phyloP scores from a whole-genome alignment of 1,139 yeast genomes.

The Protomyces arabidopsidicola region DNA sequence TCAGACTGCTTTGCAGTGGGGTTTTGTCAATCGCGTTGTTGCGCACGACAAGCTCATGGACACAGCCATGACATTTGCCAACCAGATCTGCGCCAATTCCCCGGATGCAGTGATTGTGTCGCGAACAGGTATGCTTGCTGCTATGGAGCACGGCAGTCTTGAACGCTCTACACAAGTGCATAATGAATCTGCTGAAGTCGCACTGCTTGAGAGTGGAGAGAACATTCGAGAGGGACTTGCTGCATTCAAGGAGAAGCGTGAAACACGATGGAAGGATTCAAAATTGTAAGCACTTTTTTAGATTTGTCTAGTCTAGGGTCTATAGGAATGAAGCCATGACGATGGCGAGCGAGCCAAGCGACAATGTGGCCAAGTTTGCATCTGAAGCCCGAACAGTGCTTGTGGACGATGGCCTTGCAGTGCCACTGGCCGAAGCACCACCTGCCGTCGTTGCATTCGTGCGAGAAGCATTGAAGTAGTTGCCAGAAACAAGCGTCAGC shows the following conservation, averaged over 20 bases:
- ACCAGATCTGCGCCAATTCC: slow-evolving; percentile 35
- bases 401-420: neutral
- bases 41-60: slow-evolving; percentile 35
- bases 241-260: slow-evolving; percentile 37
- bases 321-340: neutral
- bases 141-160: slow-evolving; percentile 35
- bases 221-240: slow-evolving; percentile 35
- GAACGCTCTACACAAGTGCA: slow-evolving; percentile 34
- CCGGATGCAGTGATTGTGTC: slow-evolving; percentile 38
- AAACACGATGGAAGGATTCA: slow-evolving; percentile 35
- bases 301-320: neutral
- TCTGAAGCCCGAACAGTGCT: neutral
- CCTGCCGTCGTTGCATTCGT: neutral
- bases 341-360: neutral
- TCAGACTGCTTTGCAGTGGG: slow-evolving; percentile 37
- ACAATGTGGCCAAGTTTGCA: neutral
- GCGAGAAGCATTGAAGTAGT: slow-evolving; percentile 16
- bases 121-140: slow-evolving; percentile 36
- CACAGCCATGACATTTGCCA: slow-evolving; percentile 37
- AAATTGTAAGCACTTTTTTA: slow-evolving; percentile 13
- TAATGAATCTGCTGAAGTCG: slow-evolving; percentile 33
- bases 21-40: slow-evolving; percentile 37
- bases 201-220: slow-evolving; percentile 30
- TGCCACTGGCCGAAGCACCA: neutral
- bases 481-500: slow-evolving; percentile 12